Evolutionary conservation across 1,284 basidiomycete genomes (phyloP).

Genomic region (Malassezia cuniculi): DNA sequence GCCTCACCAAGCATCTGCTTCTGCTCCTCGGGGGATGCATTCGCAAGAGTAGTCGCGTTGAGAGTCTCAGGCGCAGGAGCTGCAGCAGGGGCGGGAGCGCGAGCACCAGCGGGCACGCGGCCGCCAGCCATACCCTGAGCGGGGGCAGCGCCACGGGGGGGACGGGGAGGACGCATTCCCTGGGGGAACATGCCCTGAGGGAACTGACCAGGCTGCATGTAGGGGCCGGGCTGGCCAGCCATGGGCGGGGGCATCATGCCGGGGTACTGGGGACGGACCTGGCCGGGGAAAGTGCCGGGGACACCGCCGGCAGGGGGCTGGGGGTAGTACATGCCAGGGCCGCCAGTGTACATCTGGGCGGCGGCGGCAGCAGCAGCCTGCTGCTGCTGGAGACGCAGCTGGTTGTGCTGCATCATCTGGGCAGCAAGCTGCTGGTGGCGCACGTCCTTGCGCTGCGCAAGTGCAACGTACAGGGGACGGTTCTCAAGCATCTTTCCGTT

Average conservation of each 20-base stretch:
- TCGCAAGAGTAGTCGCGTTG: slow-evolving; percentile 41
- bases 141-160: slow-evolving; percentile 31
- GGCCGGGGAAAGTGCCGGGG: slow-evolving; percentile 38
- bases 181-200: slow-evolving; percentile 38
- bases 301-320: slow-evolving; percentile 16
- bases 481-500: slow-evolving; percentile 99
- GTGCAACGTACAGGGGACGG: slow-evolving; percentile 96
- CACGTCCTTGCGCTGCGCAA: slow-evolving; percentile 95
- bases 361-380: slow-evolving; percentile 20
- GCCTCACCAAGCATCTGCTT: slow-evolving; percentile 46
- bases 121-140: not conserved
- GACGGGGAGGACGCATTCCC: slow-evolving; percentile 38
- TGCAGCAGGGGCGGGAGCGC: slow-evolving; percentile 19
- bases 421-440: slow-evolving; percentile 97
- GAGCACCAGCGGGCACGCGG: slow-evolving; percentile 21
- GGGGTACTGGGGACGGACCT: slow-evolving; percentile 43
- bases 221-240: slow-evolving; percentile 22
- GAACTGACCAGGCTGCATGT: slow-evolving; percentile 42
- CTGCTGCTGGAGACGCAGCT: slow-evolving; percentile 45
- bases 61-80: slow-evolving; percentile 26
- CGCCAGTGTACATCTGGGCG: slow-evolving; percentile 42
- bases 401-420: slow-evolving; percentile 52
- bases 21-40: slow-evolving; percentile 45
- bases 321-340: slow-evolving; percentile 44
- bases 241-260: slow-evolving; percentile 41